These are phyloP conservation scores for Aspergillus sp. DNA, from an alignment of 2,329 filamentous ascomycete species.

Conservation along the genomic window DNA sequence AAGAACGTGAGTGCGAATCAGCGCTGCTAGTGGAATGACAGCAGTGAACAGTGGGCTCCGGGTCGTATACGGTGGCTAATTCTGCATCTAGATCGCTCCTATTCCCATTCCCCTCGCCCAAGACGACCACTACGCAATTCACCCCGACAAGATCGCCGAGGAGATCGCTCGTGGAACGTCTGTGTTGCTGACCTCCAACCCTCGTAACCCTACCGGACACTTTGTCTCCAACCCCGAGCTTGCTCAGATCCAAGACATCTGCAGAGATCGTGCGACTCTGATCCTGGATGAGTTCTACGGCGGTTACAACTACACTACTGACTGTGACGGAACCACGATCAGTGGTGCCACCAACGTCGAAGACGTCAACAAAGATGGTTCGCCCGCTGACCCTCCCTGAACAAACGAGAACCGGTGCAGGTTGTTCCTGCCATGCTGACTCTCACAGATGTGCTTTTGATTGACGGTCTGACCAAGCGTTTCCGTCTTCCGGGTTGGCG, in stretches of 20 bases:
- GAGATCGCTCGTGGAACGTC: constrained; percentile 83
- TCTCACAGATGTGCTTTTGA: constrained; percentile 75
- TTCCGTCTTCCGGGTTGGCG: constrained; percentile 96
- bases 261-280: constrained; percentile 83
- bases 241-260: constrained; percentile 88
- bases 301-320: constrained; percentile 91
- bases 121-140: constrained; percentile 88
- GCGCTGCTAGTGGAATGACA: too few species aligned
- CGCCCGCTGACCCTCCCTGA: constrained; percentile 12
- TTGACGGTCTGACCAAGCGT: constrained; percentile 93
- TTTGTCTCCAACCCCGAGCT: constrained; percentile 84
- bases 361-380: constrained; percentile 77
- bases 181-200: constrained; percentile 93
- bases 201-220: constrained; percentile 88
- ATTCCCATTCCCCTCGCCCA: constrained; percentile 83
- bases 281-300: constrained; percentile 97
- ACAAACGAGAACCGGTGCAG: background rate
- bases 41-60: too few species aligned
- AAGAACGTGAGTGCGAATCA: constrained; percentile 60
- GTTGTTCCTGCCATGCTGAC: constrained; percentile 11
- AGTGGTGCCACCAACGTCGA: constrained; percentile 86
- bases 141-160: constrained; percentile 88
- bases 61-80: background rate
- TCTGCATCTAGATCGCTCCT: constrained; percentile 66
- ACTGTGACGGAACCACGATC: constrained; percentile 88